Base-by-base conservation (phyloP, 1,284 basidiomycete species). In the Cryptococcus maquisensis region DNA sequence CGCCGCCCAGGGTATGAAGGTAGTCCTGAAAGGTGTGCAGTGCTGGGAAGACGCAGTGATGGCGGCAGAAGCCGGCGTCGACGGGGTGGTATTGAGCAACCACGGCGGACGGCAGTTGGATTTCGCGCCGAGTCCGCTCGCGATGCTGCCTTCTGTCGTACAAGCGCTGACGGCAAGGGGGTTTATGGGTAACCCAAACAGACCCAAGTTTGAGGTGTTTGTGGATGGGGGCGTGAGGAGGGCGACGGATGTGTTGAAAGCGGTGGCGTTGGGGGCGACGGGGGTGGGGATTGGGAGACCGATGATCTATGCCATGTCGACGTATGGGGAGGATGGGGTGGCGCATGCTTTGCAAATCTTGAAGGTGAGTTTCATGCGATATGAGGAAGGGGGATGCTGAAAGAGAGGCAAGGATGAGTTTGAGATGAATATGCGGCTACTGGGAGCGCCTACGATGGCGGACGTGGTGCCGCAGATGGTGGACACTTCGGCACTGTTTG, bases 71-170 rank as follows among this genome's bases (percentile, higher is more conserved):
- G 76, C 78, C 0, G 88, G 89, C 5, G 76, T 88, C 42, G 84
- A 85, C 3, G 93, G 93, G 8, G 83, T 95, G 47, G 93, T 96
- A 3, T 82, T 92, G 28, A 68, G 88, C 8, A 96, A 96, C 71
- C 92, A 96, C 67, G 91, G 90, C 68, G 91, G 93, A 38, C 85
- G 93, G 7, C 92, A 96, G 74, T 81, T 95, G 46, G 93, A 98
- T 69, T 92, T 90, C 68, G 84, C 92, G 8, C 86, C 90, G 20
- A 92, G 91, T 2, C 92, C 90, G 6, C 83, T 97, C 56, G 90
- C 96, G 70, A 81, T 96, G 18, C 83, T 98, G 10, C 88, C 87
- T 3, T 90, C 94, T 69, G 92, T 96, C 20, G 86, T 91, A 15
- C 74, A 78, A 7, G 84, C 86, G 55, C 81, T 97, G 20, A 84